Evolutionary conservation across 352 stramenopile genomes (phyloP), one percentile per base, ranked within the genome.

Genomic region (Blastocystis sp.): DNA sequence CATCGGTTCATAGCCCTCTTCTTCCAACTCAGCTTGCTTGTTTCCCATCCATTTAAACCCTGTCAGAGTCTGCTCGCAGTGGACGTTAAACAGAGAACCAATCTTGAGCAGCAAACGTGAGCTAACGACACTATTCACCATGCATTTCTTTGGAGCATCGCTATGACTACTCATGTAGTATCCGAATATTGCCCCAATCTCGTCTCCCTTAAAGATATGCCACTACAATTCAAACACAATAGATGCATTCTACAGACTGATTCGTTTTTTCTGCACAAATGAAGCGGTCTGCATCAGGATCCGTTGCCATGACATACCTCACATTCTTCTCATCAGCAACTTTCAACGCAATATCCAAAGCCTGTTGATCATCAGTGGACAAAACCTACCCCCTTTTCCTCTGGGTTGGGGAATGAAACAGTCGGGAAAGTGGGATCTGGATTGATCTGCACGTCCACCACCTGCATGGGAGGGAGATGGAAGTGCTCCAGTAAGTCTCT

Each of bases 1-100:
- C 41, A 99, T 90, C 79, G 98, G 95, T 26, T 90, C 93, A 90
- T 98, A 97, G 64, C 95, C 96, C 78, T 94, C 91, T 13, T 93
- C 90, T 65, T 94, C 92, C 62, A 96, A 90, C 47, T 96, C 93
- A 26, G 82, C 88, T 16, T 94, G 94, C 90, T 94, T 93, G 92
- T 97, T 97, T 54, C 95, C 96, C 92, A 99, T 98, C 96, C 96
- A 99, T 93, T 99, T 99, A 92, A 99, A 99, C 45, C 97, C 97
- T 37, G 97, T 98, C 64, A 99, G 93, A 39, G 96, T 98, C 90
- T 99, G 96, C 90, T 97, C 95, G 91, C 98, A 98, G 66, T 95
- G 93, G 73, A 98, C 95, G 0, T 96, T 96, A 91, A 99, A 95
- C 8, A 90, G 90, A 26, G 95, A 76, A 1, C 94, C 96, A 3